These are phyloP conservation scores for Gossypium trilobum DNA, from an alignment of 441 rosid species.

Conservation along the genomic window DNA sequence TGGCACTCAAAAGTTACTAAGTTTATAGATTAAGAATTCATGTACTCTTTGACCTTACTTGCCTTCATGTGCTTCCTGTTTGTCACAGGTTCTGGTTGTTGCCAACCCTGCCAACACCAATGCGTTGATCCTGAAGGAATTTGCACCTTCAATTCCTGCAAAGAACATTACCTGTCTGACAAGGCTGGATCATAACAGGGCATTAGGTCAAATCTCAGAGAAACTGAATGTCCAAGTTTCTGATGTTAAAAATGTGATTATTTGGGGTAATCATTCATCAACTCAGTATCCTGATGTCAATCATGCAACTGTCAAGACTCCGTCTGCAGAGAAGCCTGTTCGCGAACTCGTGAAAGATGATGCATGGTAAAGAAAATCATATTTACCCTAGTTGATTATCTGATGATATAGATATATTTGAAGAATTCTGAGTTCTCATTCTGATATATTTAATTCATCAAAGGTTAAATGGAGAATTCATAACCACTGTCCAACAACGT, in stretches of 20 bases:
- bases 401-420: not conserved
- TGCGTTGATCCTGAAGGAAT: constrained; percentile 83
- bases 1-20: not conserved
- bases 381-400: not conserved
- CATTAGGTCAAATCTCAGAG: constrained; percentile 73
- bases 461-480: constrained; percentile 71
- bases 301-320: constrained; percentile 64
- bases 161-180: constrained; percentile 78
- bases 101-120: constrained; percentile 88
- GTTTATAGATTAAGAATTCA: not conserved
- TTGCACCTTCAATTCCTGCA: constrained; percentile 74
- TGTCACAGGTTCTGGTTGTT: constrained; percentile 67
- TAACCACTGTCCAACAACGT: constrained; percentile 72
- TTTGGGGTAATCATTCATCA: constrained; percentile 90
- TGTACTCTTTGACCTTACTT: not conserved
- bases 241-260: constrained; percentile 75
- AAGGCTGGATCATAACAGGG: constrained; percentile 81
- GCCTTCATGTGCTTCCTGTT: not conserved
- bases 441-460: constrained; percentile 9
- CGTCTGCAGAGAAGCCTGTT: constrained; percentile 53
- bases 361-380: constrained; percentile 34
- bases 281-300: constrained; percentile 81
- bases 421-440: not conserved
- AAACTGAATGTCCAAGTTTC: constrained; percentile 56
- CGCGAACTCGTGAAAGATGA: constrained; percentile 70